Evolutionary conservation across 2,329 filamentous ascomycete genomes (phyloP).

Genomic region (Orbilia javanica): DNA sequence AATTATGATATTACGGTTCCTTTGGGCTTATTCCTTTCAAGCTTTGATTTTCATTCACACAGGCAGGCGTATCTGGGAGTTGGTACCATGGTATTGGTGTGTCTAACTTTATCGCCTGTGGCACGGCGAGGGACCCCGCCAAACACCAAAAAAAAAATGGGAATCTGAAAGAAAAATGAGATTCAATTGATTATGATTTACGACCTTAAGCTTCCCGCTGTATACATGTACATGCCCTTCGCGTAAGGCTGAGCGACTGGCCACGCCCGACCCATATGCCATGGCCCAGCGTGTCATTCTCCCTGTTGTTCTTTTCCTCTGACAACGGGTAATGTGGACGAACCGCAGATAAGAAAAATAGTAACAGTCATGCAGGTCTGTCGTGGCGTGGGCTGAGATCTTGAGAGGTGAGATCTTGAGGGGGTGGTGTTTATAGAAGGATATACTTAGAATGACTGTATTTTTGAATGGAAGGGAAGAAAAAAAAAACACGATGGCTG

Average conservation of each 20-base stretch:
- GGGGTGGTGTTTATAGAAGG: no score
- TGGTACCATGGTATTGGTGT: no score
- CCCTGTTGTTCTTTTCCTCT: not conserved
- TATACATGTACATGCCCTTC: not conserved
- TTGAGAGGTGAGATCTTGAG: no score
- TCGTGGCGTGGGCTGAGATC: not conserved
- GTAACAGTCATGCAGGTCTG: constrained; percentile 4
- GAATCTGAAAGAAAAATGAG: no score
- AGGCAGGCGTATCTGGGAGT: no score
- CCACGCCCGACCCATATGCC: not conserved
- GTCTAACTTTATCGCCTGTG: no score
- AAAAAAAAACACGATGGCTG: constrained; percentile 10
- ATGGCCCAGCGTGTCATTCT: not conserved
- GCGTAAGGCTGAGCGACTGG: no score
- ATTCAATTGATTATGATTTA: no score
- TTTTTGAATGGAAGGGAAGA: no score
- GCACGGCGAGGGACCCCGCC: no score
- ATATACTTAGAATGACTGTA: not conserved
- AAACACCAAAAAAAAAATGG: no score
- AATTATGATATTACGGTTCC: not conserved
- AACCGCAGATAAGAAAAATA: not conserved
- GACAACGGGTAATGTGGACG: not conserved
- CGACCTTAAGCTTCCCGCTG: no score
- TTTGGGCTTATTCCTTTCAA: not conserved
- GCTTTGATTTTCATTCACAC: not conserved